Base-by-base conservation (phyloP, 768 basidiomycete species). In the Trametes cingulata region DNA sequence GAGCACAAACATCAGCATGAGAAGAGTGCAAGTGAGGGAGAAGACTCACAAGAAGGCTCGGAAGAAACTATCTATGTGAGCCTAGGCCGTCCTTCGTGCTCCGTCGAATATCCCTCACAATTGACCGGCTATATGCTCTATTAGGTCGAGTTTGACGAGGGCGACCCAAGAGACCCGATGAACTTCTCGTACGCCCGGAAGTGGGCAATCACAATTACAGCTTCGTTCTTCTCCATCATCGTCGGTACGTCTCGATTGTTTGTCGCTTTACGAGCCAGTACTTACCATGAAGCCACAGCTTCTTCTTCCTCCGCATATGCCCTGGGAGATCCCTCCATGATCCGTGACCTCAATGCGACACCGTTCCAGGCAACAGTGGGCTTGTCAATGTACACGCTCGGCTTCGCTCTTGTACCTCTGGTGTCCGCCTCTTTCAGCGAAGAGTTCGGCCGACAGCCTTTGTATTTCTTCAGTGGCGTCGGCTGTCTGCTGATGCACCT, bases 371-470 rank as follows among this genome's bases (percentile, higher is more conserved):
- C 71, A 8, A 69, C 72, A 13, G 37, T 74, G 37, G 68, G 74
- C 67, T 24, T 84, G 75, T 67, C 75, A 56, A 72, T 84, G 27
- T 90, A 78, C 69, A 74, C 82, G 0, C 67, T 90, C 7, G 87
- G 86, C 2, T 89, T 89, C 62, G 85, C 78, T 15, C 37, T 88
- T 20, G 72, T 85, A 15, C 87, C 88, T 0, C 82, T 90, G 3
- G 72, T 90, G 17, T 82, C 87, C 0, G 85, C 88, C 17, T 81
- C 87, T 0, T 81, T 89, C 62, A 88, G 86, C 67, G 88, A 90
- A 67, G 88, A 90, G 66, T 84, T 88, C 57, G 88, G 88, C 13
- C 73, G 88, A 41, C 80, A 81, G 50, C 85, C 82, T 1, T 60
- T 90, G 1, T 89, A 87, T 62, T 67, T 85, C 17, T 74, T 71